Percentiles rank a stretch among this genome's conserved stretches.
phyloP scores from a whole-genome alignment of 1,284 basidiomycete species.

The Pyrrhoderma noxium region DNA sequence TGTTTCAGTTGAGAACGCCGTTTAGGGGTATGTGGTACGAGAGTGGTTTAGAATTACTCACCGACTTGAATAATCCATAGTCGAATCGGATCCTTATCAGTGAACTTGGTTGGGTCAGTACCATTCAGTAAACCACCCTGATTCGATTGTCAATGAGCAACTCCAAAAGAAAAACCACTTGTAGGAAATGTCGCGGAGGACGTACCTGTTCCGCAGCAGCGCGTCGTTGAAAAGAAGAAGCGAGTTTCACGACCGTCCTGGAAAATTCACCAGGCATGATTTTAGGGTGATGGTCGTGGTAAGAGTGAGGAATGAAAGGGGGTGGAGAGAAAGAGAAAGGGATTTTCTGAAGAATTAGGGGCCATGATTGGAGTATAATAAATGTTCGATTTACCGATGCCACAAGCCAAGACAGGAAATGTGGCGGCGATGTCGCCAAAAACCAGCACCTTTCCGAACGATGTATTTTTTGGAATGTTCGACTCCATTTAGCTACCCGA shows the following conservation, averaged over 20 bases:
- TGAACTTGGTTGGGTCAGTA: constrained; percentile 62
- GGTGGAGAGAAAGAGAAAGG: not conserved
- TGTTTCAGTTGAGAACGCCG: not conserved
- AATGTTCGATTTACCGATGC: no score
- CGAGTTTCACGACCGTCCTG: constrained; percentile 1
- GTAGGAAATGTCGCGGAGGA: not conserved
- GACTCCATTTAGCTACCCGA: no score
- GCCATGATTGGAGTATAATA: no score
- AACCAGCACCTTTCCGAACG: no score
- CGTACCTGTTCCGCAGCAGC: constrained; percentile 11
- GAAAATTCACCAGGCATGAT: constrained; percentile 6
- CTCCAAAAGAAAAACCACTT: not conserved
- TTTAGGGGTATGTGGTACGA: no score
- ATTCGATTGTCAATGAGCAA: not conserved
- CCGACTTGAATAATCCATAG: constrained; percentile 89
- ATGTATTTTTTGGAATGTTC: no score
- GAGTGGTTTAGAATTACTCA: no score
- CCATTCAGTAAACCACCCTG: constrained; percentile 69
- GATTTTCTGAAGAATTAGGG: not conserved
- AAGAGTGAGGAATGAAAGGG: not conserved
- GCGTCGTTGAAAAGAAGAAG: not conserved
- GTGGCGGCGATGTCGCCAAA: no score
- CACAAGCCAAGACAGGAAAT: no score
- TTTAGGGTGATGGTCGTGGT: not conserved
- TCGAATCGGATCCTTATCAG: constrained; percentile 66